Percentiles rank a stretch among this genome's conserved stretches.
Evolutionary conservation across 805 yeast genomes (phyloP).

Genomic region (Schwanniomyces pseudopolymorphus): DNA sequence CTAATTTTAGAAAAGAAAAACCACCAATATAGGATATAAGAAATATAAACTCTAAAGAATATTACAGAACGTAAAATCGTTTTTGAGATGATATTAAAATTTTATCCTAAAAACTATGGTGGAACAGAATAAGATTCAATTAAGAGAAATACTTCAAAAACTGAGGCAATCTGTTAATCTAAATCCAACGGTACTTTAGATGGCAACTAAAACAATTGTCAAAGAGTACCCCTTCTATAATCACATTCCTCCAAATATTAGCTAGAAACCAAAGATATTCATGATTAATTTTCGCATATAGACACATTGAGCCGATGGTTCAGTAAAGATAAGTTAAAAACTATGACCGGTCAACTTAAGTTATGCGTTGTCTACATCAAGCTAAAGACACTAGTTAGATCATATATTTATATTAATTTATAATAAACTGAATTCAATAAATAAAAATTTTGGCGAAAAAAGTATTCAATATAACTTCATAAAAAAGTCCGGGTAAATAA

Average conservation of each 20-base stretch:
- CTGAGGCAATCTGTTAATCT: neutral
- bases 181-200: neutral
- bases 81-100: neutral
- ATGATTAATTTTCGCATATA: constrained; percentile 39
- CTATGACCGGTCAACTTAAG: constrained; percentile 47
- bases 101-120: neutral
- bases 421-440: neutral
- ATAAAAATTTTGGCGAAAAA: neutral
- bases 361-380: constrained; percentile 28
- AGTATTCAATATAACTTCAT: neutral
- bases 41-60: neutral
- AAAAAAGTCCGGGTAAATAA: constrained; percentile 4
- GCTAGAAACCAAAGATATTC: constrained; percentile 5
- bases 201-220: neutral
- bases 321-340: constrained; percentile 23
- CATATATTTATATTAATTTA: neutral
- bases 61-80: constrained; percentile 3
- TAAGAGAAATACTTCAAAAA: neutral
- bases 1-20: constrained; percentile 3
- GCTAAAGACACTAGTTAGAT: neutral
- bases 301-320: constrained; percentile 50
- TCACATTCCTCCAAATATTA: constrained; percentile 6
- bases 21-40: neutral
- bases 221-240: neutral
- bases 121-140: neutral